Evolutionary conservation across 805 yeast genomes (phyloP), one percentile per base, ranked within the genome.

Genomic region (Hanseniaspora clermontiae): DNA sequence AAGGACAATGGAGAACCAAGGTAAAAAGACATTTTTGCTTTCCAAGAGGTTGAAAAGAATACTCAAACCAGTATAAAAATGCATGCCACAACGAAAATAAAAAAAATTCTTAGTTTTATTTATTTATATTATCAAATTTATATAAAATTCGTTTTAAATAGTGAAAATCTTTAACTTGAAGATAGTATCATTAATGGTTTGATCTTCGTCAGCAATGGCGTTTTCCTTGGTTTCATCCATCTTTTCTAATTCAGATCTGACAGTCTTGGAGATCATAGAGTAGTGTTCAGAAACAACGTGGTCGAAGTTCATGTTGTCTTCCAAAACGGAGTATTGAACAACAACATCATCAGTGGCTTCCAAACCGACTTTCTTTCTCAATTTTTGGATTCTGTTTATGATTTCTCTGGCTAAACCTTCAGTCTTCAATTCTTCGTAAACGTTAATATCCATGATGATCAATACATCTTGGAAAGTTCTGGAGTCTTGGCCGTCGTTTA

Each of bases 341-440:
- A 79, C 70, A 52, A 93, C 95, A 63, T 93, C 98, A 68, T 93
- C 98, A 47, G 97, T 91, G 60, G 95, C 90, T 67, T 86, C 86
- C 66, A 93, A 77, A 37, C 96, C 95, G 61, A 87, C 89, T 79
- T 90, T 89, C 84, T 93, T 93, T 74, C 99, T 85, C 68, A 90
- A 80, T 71, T 96, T 84, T 78, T 93, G 99, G 63, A 93, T 88
- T 73, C 98, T 89, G 80, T 93, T 93, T 66, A 93, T 80, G 67
- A 93, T 78, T 72, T 93, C 97, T 76, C 99, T 87, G 7, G 96
- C 96, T 64, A 87, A 77, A 70, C 97, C 97, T 75, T 93, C 97
- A 50, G 87, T 82, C 73, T 84, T 83, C 70, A 91, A 77, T 63
- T 90, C 96, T 43, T 88, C 87, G 68, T 93, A 84, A 56, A 89